phyloP scores from a whole-genome alignment of 2,329 filamentous ascomycete species.

The Hypoxylon sp. region DNA sequence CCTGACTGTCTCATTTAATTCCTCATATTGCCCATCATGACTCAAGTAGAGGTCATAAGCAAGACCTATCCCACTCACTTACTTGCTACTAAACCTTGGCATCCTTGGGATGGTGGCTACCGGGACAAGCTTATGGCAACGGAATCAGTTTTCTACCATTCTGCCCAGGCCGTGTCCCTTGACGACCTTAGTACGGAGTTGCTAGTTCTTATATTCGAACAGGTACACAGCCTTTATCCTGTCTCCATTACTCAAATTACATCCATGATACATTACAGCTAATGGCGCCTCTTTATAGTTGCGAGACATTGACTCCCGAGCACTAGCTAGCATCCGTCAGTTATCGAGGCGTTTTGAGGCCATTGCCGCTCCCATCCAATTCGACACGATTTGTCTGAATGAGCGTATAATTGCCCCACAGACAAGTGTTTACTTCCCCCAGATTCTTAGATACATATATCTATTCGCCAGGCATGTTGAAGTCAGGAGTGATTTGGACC shows the following conservation, averaged over 20 bases:
- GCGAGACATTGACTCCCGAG: conserved; percentile 53
- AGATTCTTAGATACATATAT: conserved; percentile 54
- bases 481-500: conserved; percentile 57
- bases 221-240: conserved; percentile 50
- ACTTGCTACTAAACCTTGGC: conserved; percentile 5
- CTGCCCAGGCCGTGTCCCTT: conserved; percentile 47
- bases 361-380: conserved; percentile 59
- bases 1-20: not conserved
- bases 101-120: conserved; percentile 10
- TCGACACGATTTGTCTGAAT: conserved; percentile 56
- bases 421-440: conserved; percentile 52
- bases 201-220: conserved; percentile 57
- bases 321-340: conserved; percentile 54
- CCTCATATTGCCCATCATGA: conserved; percentile 22
- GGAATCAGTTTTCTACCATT: conserved; percentile 10
- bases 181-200: conserved; percentile 59
- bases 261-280: conserved; percentile 10
- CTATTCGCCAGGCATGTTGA: conserved; percentile 57
- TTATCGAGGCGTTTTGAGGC: conserved; percentile 57
- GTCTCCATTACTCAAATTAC: conserved; percentile 2
- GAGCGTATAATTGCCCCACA: conserved; percentile 53
- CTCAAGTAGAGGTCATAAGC: conserved; percentile 20
- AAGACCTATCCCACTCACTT: conserved; percentile 13
- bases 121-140: conserved; percentile 37
- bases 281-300: conserved; percentile 51